Evolutionary conservation across 345 rosid species (phyloP), one percentile per base, ranked within the genome.

Genomic region (Salix dunnii): DNA sequence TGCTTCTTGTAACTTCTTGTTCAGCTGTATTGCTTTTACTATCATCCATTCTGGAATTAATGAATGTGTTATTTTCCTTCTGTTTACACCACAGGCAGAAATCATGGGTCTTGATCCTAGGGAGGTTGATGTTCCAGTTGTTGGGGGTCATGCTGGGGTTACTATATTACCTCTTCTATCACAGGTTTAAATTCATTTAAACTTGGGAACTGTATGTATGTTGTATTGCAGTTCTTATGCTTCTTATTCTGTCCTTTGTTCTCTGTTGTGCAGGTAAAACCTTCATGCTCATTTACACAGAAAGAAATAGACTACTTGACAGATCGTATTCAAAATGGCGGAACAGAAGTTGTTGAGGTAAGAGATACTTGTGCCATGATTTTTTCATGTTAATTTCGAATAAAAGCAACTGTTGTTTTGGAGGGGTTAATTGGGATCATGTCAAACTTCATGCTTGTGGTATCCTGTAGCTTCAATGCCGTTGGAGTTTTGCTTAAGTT

Each of bases 261-360:
- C 18, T 20, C 43, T 16, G 13, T 68, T 76, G 30, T 79, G 68
- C 81, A 96, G 99, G 92, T 92, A 78, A 93, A 88, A 84, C 98
- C 98, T 73, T 80, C 95, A 49, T 87, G 91, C 82, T 84, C 95
- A 9, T 93, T 93, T 86, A 92, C 91, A 42, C 90, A 82, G 35
- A 85, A 88, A 65, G 99, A 96, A 87, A 87, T 90, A 5, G 95
- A 90, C 25, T 89, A 90, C 85, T 85, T 96, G 85, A 96, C 97
- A 2, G 78, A 87, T 81, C 99, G 98, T 70, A 93, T 96, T 81
- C 98, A 96, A 81, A 96, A 96, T 67, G 99, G 99, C 67, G 99
- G 99, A 46, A 93, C 97, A 74, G 98, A 96, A 84, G 97, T 96
- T 70, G 99, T 92, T 12, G 97, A 92, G 96, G 97, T 92, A 84